Conservation (phyloP, 257 asterid genomes). For the Salvia splendens region DNA sequence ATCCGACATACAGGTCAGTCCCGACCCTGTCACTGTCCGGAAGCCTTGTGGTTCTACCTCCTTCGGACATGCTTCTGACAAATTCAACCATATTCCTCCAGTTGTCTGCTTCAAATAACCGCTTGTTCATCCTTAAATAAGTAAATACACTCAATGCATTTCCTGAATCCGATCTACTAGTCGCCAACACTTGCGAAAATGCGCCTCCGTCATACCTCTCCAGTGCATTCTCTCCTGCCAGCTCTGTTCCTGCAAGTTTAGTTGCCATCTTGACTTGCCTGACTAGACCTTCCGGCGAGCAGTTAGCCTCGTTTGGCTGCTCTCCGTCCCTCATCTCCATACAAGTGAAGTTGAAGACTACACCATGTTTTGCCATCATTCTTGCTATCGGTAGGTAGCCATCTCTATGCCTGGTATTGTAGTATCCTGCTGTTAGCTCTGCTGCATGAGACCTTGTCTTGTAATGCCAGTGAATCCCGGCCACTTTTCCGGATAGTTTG, state of each 20-base stretch:
- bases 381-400: slow-evolving; percentile 85
- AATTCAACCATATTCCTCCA: slow-evolving; percentile 79
- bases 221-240: slow-evolving; percentile 94
- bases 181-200: slow-evolving; percentile 62
- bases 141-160: slow-evolving; percentile 76
- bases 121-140: slow-evolving; percentile 78
- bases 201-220: slow-evolving; percentile 83
- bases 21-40: slow-evolving; percentile 62
- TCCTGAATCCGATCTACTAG: slow-evolving; percentile 71
- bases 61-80: slow-evolving; percentile 72
- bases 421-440: slow-evolving; percentile 88
- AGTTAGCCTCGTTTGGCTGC: slow-evolving; percentile 68
- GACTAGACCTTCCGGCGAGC: slow-evolving; percentile 92
- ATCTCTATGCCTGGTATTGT: slow-evolving; percentile 68
- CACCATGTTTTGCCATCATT: slow-evolving; percentile 71
- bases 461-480: slow-evolving; percentile 95
- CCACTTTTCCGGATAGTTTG: slow-evolving; percentile 83
- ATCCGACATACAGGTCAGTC: slow-evolving; percentile 70
- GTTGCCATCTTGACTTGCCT: slow-evolving; percentile 82
- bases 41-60: slow-evolving; percentile 56
- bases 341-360: slow-evolving; percentile 76
- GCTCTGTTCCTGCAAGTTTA: slow-evolving; percentile 55
- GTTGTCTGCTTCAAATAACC: slow-evolving; percentile 70
- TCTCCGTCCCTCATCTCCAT: slow-evolving; percentile 93
- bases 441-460: slow-evolving; percentile 90